These are phyloP conservation scores for Epichloe glyceriae DNA, from an alignment of 2,329 filamentous ascomycete genomes.

Conservation along the genomic window DNA sequence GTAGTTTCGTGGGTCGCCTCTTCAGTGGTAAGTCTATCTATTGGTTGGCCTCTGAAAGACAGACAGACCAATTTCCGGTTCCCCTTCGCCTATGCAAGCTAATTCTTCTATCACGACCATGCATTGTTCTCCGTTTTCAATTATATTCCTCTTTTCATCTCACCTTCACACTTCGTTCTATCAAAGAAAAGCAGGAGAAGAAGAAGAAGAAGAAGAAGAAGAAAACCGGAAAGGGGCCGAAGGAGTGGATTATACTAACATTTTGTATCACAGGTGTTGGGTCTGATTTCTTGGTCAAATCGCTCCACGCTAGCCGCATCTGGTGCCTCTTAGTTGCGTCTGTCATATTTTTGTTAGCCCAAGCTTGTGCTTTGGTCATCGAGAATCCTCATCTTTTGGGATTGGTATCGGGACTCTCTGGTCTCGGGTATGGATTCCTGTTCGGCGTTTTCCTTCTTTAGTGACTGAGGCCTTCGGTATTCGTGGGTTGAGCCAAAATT, in stretches of 20 bases:
- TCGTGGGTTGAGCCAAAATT: slow-evolving; percentile 80
- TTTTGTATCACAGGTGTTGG: slow-evolving; percentile 51
- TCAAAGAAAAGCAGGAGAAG: not conserved
- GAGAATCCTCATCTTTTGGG: slow-evolving; percentile 65
- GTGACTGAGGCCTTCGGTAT: slow-evolving; percentile 86
- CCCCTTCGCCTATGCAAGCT: not conserved
- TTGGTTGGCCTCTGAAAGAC: not conserved
- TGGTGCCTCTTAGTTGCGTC: slow-evolving; percentile 82
- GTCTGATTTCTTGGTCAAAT: slow-evolving; percentile 79
- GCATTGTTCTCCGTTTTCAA: not conserved
- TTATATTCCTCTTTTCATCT: too few species aligned
- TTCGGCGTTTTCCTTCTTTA: slow-evolving; percentile 87
- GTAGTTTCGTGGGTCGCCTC: slow-evolving; percentile 73
- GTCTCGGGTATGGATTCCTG: slow-evolving; percentile 81
- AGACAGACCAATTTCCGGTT: not conserved
- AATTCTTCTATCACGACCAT: not conserved
- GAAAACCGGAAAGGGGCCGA: too few species aligned
- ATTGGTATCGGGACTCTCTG: slow-evolving; percentile 70
- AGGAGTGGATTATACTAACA: not conserved
- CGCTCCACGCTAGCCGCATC: slow-evolving; percentile 64
- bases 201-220: not conserved
- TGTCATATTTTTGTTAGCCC: slow-evolving; percentile 64
- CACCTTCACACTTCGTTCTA: not conserved
- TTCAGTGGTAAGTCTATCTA: slow-evolving; percentile 45
- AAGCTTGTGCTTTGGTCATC: slow-evolving; percentile 63